phyloP scores from a whole-genome alignment of 768 basidiomycete genomes.

The Suillus alpinus region DNA sequence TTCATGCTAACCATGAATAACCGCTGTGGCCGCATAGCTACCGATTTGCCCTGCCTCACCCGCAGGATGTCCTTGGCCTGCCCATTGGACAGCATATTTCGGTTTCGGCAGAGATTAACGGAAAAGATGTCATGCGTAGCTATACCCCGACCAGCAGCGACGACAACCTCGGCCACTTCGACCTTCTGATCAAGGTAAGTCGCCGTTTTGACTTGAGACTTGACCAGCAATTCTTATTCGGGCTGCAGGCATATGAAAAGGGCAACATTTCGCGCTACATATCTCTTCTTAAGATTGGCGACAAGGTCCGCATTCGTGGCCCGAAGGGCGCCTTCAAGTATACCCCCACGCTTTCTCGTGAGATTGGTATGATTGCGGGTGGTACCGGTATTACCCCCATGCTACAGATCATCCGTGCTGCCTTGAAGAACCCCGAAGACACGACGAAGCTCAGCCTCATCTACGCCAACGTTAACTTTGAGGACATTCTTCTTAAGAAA shows the following conservation, averaged over 20 bases:
- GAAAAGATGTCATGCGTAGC: constrained; percentile 85
- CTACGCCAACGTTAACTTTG: constrained; percentile 92
- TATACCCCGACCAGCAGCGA: constrained; percentile 97
- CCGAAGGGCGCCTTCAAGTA: constrained; percentile 97
- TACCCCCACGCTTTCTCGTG: constrained; percentile 61
- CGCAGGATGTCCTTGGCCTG: constrained; percentile 80
- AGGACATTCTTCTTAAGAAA: constrained; percentile 88
- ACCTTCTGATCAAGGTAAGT: constrained; percentile 91
- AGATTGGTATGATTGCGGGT: constrained; percentile 96
- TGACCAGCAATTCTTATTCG: not conserved
- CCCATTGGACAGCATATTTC: constrained; percentile 97
- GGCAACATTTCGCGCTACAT: constrained; percentile 95
- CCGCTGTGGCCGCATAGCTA: constrained; percentile 52
- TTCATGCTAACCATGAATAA: constrained; percentile 2
- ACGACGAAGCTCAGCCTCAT: constrained; percentile 80
- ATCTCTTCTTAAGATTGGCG: constrained; percentile 78
- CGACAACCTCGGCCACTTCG: constrained; percentile 90
- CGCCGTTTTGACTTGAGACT: not conserved
- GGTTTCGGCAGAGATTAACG: constrained; percentile 84
- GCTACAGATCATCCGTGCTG: constrained; percentile 97
- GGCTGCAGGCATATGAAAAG: constrained; percentile 83
- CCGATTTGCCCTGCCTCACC: constrained; percentile 80
- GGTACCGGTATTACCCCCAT: constrained; percentile 99
- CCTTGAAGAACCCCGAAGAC: constrained; percentile 86
- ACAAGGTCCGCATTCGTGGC: constrained; percentile 88